Evolutionary conservation across 805 yeast genomes (phyloP).

Genomic region (Maudiozyma barnettii): DNA sequence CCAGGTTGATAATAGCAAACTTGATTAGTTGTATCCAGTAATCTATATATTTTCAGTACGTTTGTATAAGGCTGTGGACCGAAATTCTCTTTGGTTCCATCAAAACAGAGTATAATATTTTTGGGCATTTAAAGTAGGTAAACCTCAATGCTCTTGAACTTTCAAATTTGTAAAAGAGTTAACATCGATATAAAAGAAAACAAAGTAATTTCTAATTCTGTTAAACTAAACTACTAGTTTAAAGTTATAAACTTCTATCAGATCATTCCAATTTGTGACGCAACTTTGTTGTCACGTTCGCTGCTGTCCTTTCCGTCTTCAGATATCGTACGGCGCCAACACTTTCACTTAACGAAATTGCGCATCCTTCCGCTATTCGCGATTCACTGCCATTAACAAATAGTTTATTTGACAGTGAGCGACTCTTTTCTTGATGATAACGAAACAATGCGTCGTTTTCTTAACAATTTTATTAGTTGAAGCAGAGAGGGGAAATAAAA

Average conservation of each 20-base stretch:
- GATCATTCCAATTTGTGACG: no score
- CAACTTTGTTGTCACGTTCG: no score
- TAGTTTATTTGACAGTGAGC: background rate
- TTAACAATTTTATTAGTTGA: no score
- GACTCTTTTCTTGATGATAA: no score
- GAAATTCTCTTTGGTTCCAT: conserved; percentile 54
- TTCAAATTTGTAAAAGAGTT: no score
- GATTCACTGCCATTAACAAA: background rate
- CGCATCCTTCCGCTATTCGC: background rate
- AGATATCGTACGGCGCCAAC: background rate
- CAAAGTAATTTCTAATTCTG: no score
- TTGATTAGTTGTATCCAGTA: conserved; percentile 42
- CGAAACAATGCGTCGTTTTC: no score
- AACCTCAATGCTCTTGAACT: no score
- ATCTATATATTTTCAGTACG: conserved; percentile 41
- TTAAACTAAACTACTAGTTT: no score
- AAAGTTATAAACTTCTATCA: no score
- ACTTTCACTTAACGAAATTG: background rate
- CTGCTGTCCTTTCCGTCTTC: no score
- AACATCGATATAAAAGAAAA: no score
- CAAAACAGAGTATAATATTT: conserved; percentile 48
- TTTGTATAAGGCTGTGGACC: conserved; percentile 48
- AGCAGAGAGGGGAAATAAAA: background rate
- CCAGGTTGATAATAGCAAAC: conserved; percentile 63
- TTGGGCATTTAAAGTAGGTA: conserved; percentile 14